Base-by-base conservation (phyloP, 2,329 filamentous ascomycete species). In the Zopfia rhizophila region DNA sequence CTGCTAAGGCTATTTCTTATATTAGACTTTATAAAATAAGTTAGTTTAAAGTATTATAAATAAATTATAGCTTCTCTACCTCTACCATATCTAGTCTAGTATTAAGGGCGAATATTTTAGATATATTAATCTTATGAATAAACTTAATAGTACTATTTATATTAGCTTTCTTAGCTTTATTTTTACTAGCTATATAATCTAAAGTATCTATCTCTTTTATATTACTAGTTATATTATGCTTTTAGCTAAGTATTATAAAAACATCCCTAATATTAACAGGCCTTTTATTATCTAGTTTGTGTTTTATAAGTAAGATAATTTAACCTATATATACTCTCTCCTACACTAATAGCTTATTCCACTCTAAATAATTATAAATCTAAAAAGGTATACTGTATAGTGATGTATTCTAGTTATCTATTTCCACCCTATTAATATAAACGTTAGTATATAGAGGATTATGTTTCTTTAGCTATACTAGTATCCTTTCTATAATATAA, bases 251-350 rank as follows among this genome's bases (percentile, higher is more conserved):
- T 22, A 14, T 36, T 24, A 21, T 17, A 13, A 43, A 11, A 13
- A 43, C n/a, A 12, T 43, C 39, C 7, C 30, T 21, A n/a, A 43
- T 19, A 17, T 43, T 30, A 5, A 43, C 39, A 14, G 17, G 3
- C 3, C 23, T 17, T 6, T 14, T 22, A 12, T 35, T 21, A 16
- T 43, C 39, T n/a, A 43, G 28, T 5, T 22, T 30, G 21, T 30
- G 39, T 30, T 43, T 30, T 11, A 30, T 43, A 7, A 21, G 31
- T 19, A 27, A 27, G n/a, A 39, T 17, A 30, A 39, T 13, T 14
- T 39, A 27, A 13, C 13, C 37, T 23, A 27, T 39, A 11, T 23
- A 19, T 8, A 27, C 22, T 19, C 30, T 39, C 37, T 39, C 37
- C 24, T 17, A 29, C 7, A 18, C 37, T 5, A 17, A 39, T n/a